A percentile compares a stretch with the other conserved stretches of the same genome.
phyloP scores from a whole-genome alignment of 345 rosid genomes.

The Salix exigua region DNA sequence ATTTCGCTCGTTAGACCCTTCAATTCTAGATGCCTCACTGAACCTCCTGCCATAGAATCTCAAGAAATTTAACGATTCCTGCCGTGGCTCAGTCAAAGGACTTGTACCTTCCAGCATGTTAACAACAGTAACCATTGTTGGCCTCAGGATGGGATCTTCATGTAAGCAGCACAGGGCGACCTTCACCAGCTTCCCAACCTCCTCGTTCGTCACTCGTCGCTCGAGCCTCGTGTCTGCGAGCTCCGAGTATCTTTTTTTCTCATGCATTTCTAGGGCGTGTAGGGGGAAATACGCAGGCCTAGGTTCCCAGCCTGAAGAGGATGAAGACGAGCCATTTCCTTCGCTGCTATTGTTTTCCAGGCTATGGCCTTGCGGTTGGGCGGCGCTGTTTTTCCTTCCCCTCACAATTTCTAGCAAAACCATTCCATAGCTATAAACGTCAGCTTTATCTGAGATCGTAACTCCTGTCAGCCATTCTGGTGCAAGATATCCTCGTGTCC shows the following conservation, averaged over 20 bases:
- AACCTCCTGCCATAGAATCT: slow-evolving; percentile 75
- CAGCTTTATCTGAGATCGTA: slow-evolving; percentile 22
- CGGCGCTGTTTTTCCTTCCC: slow-evolving; percentile 7
- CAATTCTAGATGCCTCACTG: slow-evolving; percentile 64
- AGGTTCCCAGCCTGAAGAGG: not conserved
- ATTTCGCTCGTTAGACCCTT: slow-evolving; percentile 32
- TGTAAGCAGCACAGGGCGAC: slow-evolving; percentile 25
- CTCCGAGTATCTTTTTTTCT: slow-evolving; percentile 53
- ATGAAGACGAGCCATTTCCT: slow-evolving; percentile 16
- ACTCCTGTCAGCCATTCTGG: slow-evolving; percentile 28
- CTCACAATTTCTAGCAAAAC: too few species aligned
- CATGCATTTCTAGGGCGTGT: slow-evolving; percentile 27
- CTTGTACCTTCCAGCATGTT: slow-evolving; percentile 7
- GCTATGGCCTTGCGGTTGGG: slow-evolving; percentile 7
- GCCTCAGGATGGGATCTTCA: slow-evolving; percentile 22
- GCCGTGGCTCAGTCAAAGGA: slow-evolving; percentile 52
- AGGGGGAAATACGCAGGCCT: slow-evolving; percentile 60
- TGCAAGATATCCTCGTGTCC: slow-evolving; percentile 28
- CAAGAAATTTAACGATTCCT: slow-evolving; percentile 74
- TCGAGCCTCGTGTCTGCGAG: slow-evolving; percentile 77
- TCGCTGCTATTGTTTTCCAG: slow-evolving; percentile 10
- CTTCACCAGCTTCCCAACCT: slow-evolving; percentile 20
- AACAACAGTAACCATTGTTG: slow-evolving; percentile 20
- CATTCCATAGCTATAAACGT: not conserved
- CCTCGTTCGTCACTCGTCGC: slow-evolving; percentile 53